Evolutionary conservation across 2,329 filamentous ascomycete species (phyloP).

Genomic region (Berkeleyomyces basicola): DNA sequence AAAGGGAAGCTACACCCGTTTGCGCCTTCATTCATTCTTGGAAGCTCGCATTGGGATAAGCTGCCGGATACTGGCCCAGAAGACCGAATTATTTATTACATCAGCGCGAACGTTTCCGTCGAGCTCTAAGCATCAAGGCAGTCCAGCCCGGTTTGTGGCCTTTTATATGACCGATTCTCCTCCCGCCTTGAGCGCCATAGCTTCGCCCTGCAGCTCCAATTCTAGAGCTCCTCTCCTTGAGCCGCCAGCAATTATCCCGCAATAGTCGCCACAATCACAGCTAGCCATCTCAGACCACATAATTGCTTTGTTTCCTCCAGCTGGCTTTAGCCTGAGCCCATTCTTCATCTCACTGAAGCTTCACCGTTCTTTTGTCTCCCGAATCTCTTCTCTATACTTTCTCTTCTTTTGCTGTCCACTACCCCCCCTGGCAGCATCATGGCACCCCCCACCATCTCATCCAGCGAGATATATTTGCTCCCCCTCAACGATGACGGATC

Average conservation of each 20-base stretch:
- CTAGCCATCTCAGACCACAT: not conserved
- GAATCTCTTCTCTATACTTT: not conserved
- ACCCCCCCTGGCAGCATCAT: conserved; percentile 23
- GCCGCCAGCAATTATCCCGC: not conserved
- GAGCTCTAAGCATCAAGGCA: not conserved
- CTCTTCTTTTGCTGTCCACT: not conserved
- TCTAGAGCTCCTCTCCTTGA: not conserved
- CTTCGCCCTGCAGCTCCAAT: not conserved
- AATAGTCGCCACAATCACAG: not conserved
- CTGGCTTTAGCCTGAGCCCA: not conserved
- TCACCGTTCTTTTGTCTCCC: not conserved
- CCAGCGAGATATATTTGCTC: conserved; percentile 66
- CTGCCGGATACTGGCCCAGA: not conserved
- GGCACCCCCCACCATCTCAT: conserved; percentile 45
- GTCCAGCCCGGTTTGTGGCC: not conserved
- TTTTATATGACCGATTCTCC: not conserved
- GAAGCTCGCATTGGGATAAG: not conserved
- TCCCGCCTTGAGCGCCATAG: not conserved
- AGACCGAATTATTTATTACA: not conserved
- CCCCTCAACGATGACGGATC: conserved; percentile 86
- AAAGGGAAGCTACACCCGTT: conserved; percentile 1
- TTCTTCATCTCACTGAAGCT: not conserved
- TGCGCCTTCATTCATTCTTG: conserved; percentile 1
- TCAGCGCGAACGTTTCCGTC: not conserved
- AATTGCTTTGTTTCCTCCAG: not conserved